phyloP scores from a whole-genome alignment of 208 protist species.

The Leishmania tarentolae region DNA sequence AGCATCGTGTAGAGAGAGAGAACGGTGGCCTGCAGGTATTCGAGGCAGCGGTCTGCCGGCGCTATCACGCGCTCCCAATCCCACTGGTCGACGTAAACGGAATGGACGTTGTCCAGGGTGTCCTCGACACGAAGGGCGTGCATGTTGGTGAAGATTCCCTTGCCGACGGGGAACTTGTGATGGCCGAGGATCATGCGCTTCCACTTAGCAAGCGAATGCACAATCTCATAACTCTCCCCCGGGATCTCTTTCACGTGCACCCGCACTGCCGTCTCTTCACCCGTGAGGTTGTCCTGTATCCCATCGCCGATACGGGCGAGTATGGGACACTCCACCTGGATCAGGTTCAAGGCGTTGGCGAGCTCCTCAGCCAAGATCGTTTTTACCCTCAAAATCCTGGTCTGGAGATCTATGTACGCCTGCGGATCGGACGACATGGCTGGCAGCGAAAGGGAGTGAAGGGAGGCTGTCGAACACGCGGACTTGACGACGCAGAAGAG shows the following conservation, averaged over 20 bases:
- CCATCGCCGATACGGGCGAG: slow-evolving; percentile 81
- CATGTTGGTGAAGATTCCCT: slow-evolving; percentile 89
- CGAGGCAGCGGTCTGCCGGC: slow-evolving; percentile 55
- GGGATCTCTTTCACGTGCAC: slow-evolving; percentile 84
- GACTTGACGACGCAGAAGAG: neutral
- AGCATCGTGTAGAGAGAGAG: slow-evolving; percentile 73
- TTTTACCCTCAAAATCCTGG: slow-evolving; percentile 76
- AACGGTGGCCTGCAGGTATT: slow-evolving; percentile 76
- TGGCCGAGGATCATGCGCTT: slow-evolving; percentile 86
- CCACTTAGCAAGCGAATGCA: slow-evolving; percentile 94
- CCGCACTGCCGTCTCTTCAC: slow-evolving; percentile 86
- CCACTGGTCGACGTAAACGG: slow-evolving; percentile 93
- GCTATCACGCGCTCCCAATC: slow-evolving; percentile 92
- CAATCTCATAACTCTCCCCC: slow-evolving; percentile 79
- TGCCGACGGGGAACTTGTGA: slow-evolving; percentile 75
- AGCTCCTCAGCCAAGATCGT: slow-evolving; percentile 72
- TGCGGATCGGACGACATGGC: slow-evolving; percentile 43
- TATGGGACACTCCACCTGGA: slow-evolving; percentile 81
- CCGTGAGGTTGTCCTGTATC: slow-evolving; percentile 91
- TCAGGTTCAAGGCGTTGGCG: slow-evolving; percentile 64
- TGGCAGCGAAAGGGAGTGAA: neutral
- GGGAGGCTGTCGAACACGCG: neutral
- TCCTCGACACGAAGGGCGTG: slow-evolving; percentile 88
- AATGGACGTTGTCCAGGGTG: slow-evolving; percentile 87
- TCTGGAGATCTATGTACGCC: slow-evolving; percentile 63